Base-by-base conservation (phyloP, 192 early-diverging fungal species). In the Glomus cerebriforme region DNA sequence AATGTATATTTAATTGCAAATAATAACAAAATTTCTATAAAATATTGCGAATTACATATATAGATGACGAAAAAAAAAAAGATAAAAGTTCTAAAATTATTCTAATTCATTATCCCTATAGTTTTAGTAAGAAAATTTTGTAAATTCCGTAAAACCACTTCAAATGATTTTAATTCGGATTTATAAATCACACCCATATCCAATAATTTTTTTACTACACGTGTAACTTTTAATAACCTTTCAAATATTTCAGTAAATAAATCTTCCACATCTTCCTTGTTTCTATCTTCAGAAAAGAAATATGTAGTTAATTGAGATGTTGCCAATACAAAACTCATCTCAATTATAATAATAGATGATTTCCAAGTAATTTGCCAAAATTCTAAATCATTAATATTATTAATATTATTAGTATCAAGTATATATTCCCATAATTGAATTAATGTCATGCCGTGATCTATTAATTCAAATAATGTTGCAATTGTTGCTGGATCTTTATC, bases 331-430 rank as follows among this genome's bases (percentile, higher is more conserved):
- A 67, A 78, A 10, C 39, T 67, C 35, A 43, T 67, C 66, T 78
- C 76, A 35, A 78, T 24, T 32, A 78, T 45, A 10, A 37, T 78
- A 12, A 47, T 24, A 4, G 64, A 47, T n/a, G 35, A 67, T 24
- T 78, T 78, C 76, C 76, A 78, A 29, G 64, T 78, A 65, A 49
- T 32, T 27, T 43, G 76, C 76, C 76, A 78, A 17, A 66, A 78
- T 10, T 19, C 19, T n/a, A 63, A 58, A 78, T 78, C 76, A 43
- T 13, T 49, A 39, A 35, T 75, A 34, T n/a, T 31, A 59, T 73
- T 63, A 1, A 31, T 9, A 19, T 17, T 58, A 27, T 43, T 49
- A 29, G 60, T 32, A 4, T 26, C 62, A 37, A 76, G 27, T 24
- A 31, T 67, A 9, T 67, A 15, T 54, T 78, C 64, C 76, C 76